Conservation (phyloP, 2,329 filamentous ascomycete genomes). For the Rutstroemia sp. region DNA sequence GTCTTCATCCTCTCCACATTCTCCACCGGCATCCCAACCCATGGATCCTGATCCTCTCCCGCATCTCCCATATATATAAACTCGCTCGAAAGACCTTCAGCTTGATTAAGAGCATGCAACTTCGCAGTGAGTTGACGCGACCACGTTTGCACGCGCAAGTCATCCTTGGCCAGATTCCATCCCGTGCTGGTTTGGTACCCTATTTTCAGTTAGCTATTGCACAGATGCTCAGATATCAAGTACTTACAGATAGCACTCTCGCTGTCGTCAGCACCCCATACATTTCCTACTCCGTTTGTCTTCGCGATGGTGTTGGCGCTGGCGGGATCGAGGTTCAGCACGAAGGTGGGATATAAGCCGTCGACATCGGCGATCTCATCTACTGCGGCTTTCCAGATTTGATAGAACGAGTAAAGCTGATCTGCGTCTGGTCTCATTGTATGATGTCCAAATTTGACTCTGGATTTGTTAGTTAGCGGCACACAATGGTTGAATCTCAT, state of each 20-base stretch:
- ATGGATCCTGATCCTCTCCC: slow-evolving; percentile 16
- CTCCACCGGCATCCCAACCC: slow-evolving; percentile 29
- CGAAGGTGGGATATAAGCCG: slow-evolving; percentile 33
- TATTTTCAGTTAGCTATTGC: slow-evolving; percentile 27
- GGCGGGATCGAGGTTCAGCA: slow-evolving; percentile 30
- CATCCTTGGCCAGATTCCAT: slow-evolving; percentile 32
- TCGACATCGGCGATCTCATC: slow-evolving; percentile 30
- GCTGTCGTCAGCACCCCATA: slow-evolving; percentile 25
- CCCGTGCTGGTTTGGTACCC: slow-evolving; percentile 34
- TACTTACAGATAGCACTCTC: no score
- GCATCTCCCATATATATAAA: slow-evolving; percentile 22
- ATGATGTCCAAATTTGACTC: slow-evolving; percentile 29
- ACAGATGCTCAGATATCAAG: slow-evolving; percentile 12
- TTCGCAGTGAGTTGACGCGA: slow-evolving; percentile 24
- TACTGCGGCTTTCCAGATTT: slow-evolving; percentile 31
- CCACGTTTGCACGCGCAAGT: slow-evolving; percentile 32
- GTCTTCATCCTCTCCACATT: slow-evolving; percentile 27
- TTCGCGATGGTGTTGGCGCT: slow-evolving; percentile 27
- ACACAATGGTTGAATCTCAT: no score
- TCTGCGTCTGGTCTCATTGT: slow-evolving; percentile 32
- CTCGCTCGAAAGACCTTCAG: not conserved
- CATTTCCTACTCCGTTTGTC: slow-evolving; percentile 34
- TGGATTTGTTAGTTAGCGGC: not conserved
- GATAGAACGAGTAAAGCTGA: slow-evolving; percentile 29
- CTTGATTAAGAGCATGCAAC: slow-evolving; percentile 22